phyloP scores from a whole-genome alignment of 192 early-diverging fungal genomes.

The Gryganskiella cystojenkinii region DNA sequence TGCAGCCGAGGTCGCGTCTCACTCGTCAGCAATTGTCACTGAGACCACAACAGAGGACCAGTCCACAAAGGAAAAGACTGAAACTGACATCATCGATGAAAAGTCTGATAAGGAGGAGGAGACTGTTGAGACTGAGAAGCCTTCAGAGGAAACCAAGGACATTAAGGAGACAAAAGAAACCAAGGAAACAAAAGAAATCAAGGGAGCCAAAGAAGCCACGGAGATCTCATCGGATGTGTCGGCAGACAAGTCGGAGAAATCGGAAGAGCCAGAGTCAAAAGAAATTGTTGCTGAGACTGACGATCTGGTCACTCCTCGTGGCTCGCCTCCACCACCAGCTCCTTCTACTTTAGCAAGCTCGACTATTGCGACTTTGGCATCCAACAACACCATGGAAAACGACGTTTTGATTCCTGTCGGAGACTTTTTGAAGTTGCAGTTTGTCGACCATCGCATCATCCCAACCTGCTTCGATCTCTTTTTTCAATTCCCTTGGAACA shows the following conservation, averaged over 20 bases:
- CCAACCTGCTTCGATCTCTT: slow-evolving; percentile 84
- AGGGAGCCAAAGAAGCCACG: background rate
- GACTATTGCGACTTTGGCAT: slow-evolving; percentile 18
- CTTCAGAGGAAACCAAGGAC: background rate
- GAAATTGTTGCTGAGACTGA: slow-evolving; percentile 10
- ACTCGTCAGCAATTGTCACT: slow-evolving; percentile 1
- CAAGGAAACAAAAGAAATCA: background rate
- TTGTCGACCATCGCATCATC: slow-evolving; percentile 73
- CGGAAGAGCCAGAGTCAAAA: background rate
- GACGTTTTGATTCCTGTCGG: slow-evolving; percentile 68
- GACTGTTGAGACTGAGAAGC: background rate
- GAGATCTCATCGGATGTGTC: background rate
- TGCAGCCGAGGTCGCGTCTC: slow-evolving; percentile 10
- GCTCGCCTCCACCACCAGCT: slow-evolving; percentile 26
- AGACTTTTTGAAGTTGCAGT: slow-evolving; percentile 77
- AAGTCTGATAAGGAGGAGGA: slow-evolving; percentile 1
- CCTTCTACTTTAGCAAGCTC: slow-evolving; percentile 11
- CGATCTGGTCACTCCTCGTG: slow-evolving; percentile 23
- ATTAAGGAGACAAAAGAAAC: background rate
- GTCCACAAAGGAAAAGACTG: slow-evolving; percentile 1
- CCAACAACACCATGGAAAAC: slow-evolving; percentile 10
- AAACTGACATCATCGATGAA: background rate
- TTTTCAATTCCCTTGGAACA: slow-evolving; percentile 97
- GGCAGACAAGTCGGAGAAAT: background rate
- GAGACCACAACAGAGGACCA: background rate